Evolutionary conservation across 257 asterid species (phyloP).

Genomic region (Plantago major): DNA sequence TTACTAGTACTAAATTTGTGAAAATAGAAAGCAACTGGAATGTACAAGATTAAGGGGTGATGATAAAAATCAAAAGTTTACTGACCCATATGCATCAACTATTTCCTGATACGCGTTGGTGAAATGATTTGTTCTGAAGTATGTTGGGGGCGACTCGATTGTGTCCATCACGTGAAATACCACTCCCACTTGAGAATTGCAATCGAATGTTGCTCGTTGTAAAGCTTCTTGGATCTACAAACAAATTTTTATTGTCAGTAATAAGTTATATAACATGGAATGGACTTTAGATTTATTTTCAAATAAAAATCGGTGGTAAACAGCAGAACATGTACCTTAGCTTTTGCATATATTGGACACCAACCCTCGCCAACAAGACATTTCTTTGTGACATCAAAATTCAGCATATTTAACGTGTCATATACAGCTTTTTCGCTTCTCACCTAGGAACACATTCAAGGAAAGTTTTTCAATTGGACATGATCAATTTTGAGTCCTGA

Average conservation of each 20-base stretch:
- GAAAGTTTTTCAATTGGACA: constrained; percentile 6
- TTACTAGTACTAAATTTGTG: constrained; percentile 1
- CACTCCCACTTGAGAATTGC: constrained; percentile 90
- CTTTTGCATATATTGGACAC: constrained; percentile 91
- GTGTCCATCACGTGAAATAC: constrained; percentile 93
- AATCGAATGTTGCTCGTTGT: constrained; percentile 88
- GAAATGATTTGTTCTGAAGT: constrained; percentile 72
- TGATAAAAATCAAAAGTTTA: constrained; percentile 3
- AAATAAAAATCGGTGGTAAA: constrained; percentile 11
- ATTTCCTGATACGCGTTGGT: constrained; percentile 92
- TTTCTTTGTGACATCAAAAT: constrained; percentile 95
- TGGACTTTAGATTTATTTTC: constrained; percentile 13
- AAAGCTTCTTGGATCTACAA: constrained; percentile 89
- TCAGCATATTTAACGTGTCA: constrained; percentile 89
- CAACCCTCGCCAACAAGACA: constrained; percentile 99
- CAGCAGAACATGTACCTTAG: constrained; percentile 44
- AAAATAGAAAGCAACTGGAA: constrained; percentile 10
- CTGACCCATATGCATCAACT: constrained; percentile 99
- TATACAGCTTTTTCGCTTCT: constrained; percentile 92
- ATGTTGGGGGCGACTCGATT: constrained; percentile 86
- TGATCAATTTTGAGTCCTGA: constrained; percentile 14
- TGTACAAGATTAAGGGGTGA: constrained; percentile 1
- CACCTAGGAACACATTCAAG: constrained; percentile 52
- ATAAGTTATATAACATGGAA: constrained; percentile 18
- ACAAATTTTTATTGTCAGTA: constrained; percentile 21